Evolutionary conservation across 345 rosid genomes (phyloP), one percentile per base, ranked within the genome.

Genomic region (Clarkia xantiana): DNA sequence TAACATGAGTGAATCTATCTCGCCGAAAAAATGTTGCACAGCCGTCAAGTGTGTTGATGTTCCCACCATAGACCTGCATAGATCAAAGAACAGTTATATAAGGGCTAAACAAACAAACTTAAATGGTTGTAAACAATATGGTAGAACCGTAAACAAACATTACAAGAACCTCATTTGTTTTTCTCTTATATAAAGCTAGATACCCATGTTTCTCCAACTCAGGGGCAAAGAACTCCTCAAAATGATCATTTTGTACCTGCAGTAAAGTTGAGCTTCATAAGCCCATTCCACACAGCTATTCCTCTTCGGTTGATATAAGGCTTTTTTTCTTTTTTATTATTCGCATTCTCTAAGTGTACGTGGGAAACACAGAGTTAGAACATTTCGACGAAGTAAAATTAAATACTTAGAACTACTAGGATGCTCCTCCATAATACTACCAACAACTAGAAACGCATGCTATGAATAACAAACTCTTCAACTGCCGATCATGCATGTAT

Each of bases 181-280:
- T 84, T 69, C 80, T 82, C 76, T 90, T 90, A 41, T 67, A 90
- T 10, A 90, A 72, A 59, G 91, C 88, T 67, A 78, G 84, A 64
- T 90, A 90, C 20, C 97, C 97, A 59, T 90, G 97, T 56, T 90
- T 90, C 67, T 83, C 97, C 63, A 90, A 69, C 74, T 90, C 97
- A 18, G 95, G 95, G 49, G 86, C 67, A 12, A 90, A 90, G 66
- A 90, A 80, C 48, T 80, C 94, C 19, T 90, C 84, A 63, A 73
- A 90, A 67, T 90, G 97, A 71, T 90, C 94, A 58, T 62, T 90
- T 67, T 90, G 97, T 52, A 90, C 91, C 97, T 89, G 80, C 49
- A 67, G 70, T 50, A 11, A 51, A 41, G 56, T 18, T 9, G 14
- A 3, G 2, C 9, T 17, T 17, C 18, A 18, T 45, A 8, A 18